Conservation (phyloP, 805 yeast genomes). For the Spathaspora sp. region DNA sequence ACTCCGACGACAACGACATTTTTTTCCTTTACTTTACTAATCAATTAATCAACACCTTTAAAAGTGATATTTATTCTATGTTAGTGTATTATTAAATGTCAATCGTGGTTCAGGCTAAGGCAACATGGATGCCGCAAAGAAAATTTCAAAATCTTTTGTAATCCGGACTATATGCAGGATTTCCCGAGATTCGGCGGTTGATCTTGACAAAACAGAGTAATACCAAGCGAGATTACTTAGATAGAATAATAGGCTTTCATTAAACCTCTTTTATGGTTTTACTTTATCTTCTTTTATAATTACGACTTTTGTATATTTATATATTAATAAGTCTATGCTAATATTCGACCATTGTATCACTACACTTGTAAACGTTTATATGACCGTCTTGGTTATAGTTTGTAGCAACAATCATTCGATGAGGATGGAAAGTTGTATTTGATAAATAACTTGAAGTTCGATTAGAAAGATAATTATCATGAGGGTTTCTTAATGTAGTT, state of each 20-base stretch:
- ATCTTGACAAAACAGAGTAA: not conserved
- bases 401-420: conserved; percentile 88
- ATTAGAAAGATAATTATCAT: conserved; percentile 39
- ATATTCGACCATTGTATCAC: conserved; percentile 35
- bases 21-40: not conserved
- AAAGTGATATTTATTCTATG: no score
- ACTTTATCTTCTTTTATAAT: no score
- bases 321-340: conserved; percentile 7
- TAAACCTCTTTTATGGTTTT: no score
- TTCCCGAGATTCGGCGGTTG: not conserved
- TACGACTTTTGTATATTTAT: not conserved
- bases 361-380: conserved; percentile 54
- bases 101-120: not conserved
- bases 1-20: conserved; percentile 38
- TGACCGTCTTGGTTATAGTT: conserved; percentile 75
- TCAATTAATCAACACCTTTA: no score
- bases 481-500: conserved; percentile 53
- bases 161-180: not conserved
- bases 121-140: not conserved
- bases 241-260: no score
- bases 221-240: conserved; percentile 1
- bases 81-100: no score
- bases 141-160: not conserved
- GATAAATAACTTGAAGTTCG: conserved; percentile 56
- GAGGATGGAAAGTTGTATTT: conserved; percentile 81